Conservation (phyloP, 768 basidiomycete genomes). For the Amanita muscaria region DNA sequence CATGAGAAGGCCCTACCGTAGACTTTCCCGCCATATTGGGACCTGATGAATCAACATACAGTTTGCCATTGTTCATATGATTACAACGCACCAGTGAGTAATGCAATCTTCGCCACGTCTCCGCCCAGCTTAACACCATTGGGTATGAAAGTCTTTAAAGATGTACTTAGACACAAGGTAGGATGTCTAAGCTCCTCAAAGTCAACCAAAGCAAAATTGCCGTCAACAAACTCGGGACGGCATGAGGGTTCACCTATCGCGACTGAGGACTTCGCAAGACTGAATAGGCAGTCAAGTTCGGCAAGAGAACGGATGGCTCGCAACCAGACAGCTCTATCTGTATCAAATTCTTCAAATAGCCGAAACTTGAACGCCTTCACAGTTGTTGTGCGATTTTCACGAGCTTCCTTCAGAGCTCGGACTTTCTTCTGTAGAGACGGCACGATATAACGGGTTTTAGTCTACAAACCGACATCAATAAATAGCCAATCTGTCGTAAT, state of each 20-base stretch:
- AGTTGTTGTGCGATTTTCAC: conserved; percentile 73
- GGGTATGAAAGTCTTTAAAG: conserved; percentile 74
- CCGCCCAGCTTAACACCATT: conserved; percentile 87
- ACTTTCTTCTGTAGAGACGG: conserved; percentile 64
- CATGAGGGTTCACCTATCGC: conserved; percentile 93
- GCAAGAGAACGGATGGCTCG: conserved; percentile 79
- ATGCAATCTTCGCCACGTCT: conserved; percentile 60
- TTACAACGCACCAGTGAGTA: conserved; percentile 66
- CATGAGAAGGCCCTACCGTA: conserved; percentile 20
- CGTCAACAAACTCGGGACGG: conserved; percentile 80
- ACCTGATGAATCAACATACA: conserved; percentile 30
- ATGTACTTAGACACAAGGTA: conserved; percentile 59
- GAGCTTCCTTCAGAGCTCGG: conserved; percentile 83
- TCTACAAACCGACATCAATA: conserved; percentile 32
- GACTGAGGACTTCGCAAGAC: conserved; percentile 80
- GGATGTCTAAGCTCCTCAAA: conserved; percentile 91
- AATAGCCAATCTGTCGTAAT: not conserved
- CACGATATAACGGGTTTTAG: conserved; percentile 68
- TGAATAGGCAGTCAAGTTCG: conserved; percentile 94
- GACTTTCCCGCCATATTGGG: conserved; percentile 76
- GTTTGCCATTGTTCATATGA: not conserved
- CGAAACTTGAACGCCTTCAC: conserved; percentile 79
- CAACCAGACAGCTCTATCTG: conserved; percentile 73
- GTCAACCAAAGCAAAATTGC: conserved; percentile 70
- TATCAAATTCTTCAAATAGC: conserved; percentile 74